A percentile compares a stretch with the other conserved stretches of the same genome.
phyloP scores from a whole-genome alignment of 2,329 filamentous ascomycete species.

The Cercospora citrullina region DNA sequence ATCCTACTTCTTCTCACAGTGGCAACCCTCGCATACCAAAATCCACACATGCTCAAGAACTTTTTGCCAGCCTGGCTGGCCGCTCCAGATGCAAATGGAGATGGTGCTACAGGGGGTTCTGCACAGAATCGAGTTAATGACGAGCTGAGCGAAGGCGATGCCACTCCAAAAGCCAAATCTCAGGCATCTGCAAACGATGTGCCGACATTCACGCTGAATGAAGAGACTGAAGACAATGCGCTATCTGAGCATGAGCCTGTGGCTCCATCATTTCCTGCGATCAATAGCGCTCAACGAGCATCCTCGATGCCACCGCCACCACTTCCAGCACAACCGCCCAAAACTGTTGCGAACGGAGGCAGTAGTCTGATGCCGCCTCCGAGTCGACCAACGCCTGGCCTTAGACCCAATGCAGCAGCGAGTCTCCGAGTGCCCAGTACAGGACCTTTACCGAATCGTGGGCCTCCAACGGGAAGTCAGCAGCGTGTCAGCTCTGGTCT shows the following conservation, averaged over 20 bases:
- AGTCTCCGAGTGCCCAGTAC: conserved; percentile 46
- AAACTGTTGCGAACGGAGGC: conserved; percentile 18
- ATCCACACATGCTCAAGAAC: conserved; percentile 42
- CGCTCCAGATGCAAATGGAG: conserved; percentile 7
- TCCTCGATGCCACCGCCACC: conserved; percentile 41
- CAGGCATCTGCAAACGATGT: conserved; percentile 22
- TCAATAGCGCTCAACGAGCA: conserved; percentile 50
- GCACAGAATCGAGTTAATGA: conserved; percentile 13
- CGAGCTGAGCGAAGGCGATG: conserved; percentile 30
- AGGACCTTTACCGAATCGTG: conserved; percentile 53
- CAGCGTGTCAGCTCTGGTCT: conserved; percentile 41
- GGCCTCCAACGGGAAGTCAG: conserved; percentile 42
- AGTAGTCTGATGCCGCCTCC: conserved; percentile 37
- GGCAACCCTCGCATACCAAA: conserved; percentile 44
- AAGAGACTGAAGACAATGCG: conserved; percentile 35
- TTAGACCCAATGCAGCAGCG: conserved; percentile 36
- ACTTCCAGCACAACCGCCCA: conserved; percentile 18
- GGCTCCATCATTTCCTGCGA: conserved; percentile 47
- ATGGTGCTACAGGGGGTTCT: background rate
- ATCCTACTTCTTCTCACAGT: conserved; percentile 43
- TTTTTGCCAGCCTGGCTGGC: conserved; percentile 34
- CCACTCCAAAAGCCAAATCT: conserved; percentile 37
- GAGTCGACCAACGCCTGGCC: conserved; percentile 21
- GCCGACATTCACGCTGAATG: conserved; percentile 32
- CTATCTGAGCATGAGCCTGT: conserved; percentile 17